These are phyloP conservation scores for Oenanthe javanica DNA, from an alignment of 140 eudicot species.

Conservation along the genomic window DNA sequence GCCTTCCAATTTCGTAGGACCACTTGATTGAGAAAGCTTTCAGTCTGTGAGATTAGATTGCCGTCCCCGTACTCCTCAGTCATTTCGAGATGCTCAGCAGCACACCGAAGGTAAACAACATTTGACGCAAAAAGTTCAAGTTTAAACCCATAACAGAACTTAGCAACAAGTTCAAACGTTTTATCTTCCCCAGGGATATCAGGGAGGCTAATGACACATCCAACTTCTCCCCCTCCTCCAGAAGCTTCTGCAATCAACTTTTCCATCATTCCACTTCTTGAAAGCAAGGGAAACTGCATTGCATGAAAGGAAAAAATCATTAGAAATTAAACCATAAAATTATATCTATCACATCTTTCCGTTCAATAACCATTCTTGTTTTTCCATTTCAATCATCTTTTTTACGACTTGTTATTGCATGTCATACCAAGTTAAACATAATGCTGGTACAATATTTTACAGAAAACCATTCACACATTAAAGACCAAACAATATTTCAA, in stretches of 20 bases:
- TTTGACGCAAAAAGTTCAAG: constrained; percentile 84
- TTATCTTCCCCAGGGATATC: constrained; percentile 76
- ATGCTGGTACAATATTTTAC: background rate
- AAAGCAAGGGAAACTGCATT: constrained; percentile 81
- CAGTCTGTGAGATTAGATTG: constrained; percentile 72
- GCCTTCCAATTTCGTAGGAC: constrained; percentile 67
- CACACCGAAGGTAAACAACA: constrained; percentile 74
- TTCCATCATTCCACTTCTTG: constrained; percentile 88
- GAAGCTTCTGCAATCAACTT: constrained; percentile 58
- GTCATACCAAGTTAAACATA: background rate
- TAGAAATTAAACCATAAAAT: background rate
- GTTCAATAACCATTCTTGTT: background rate
- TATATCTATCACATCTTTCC: background rate
- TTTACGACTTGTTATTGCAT: background rate
- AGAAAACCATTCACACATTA: background rate
- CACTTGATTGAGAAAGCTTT: constrained; percentile 62
- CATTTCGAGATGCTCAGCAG: constrained; percentile 83
- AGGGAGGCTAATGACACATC: constrained; percentile 40
- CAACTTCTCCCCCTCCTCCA: constrained; percentile 36
- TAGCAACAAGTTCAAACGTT: constrained; percentile 76
- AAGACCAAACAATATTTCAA: background rate
- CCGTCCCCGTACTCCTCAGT: constrained; percentile 90
- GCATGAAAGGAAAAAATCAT: background rate
- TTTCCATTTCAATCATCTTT: background rate
- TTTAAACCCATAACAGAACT: constrained; percentile 90